These are phyloP conservation scores for Rutstroemia sp. DNA, from an alignment of 2,329 filamentous ascomycete species.

Conservation along the genomic window DNA sequence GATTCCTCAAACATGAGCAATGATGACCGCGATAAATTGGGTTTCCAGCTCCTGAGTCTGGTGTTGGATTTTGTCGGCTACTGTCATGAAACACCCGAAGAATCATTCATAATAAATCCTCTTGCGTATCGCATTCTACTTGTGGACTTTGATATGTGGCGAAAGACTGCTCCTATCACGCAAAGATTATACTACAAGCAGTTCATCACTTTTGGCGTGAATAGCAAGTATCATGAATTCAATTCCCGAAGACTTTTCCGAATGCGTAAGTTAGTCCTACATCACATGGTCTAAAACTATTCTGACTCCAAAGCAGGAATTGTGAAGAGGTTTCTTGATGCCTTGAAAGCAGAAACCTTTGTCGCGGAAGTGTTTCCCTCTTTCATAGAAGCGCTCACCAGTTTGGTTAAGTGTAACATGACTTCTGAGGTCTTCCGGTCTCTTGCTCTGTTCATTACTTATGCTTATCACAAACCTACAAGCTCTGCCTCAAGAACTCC, in stretches of 20 bases:
- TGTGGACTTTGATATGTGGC: conserved; percentile 91
- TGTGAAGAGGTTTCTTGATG: conserved; percentile 82
- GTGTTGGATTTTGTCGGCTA: conserved; percentile 87
- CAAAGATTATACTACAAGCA: conserved; percentile 91
- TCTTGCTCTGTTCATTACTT: conserved; percentile 87
- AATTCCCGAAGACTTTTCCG: conserved; percentile 79
- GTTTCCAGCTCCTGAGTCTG: conserved; percentile 62
- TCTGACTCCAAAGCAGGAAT: conserved; percentile 51
- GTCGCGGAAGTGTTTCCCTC: conserved; percentile 63
- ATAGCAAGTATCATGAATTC: conserved; percentile 87
- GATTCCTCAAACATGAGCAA: conserved; percentile 34
- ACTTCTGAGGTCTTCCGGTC: conserved; percentile 81
- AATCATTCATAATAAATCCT: conserved; percentile 92
- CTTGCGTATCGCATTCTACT: conserved; percentile 87
- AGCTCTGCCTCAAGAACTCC: conserved; percentile 45
- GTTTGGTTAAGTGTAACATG: conserved; percentile 71
- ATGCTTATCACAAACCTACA: conserved; percentile 63
- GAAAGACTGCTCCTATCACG: conserved; percentile 65
- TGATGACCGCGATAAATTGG: conserved; percentile 48
- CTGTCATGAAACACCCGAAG: conserved; percentile 66
- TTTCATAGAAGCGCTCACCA: conserved; percentile 73
- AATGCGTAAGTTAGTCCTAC: conserved; percentile 63
- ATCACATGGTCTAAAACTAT: neutral
- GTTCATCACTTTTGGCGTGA: conserved; percentile 79
- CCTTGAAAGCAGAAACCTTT: conserved; percentile 78